Evolutionary conservation across 768 basidiomycete genomes (phyloP), one percentile per base, ranked within the genome.

Genomic region (Boletus edulis): DNA sequence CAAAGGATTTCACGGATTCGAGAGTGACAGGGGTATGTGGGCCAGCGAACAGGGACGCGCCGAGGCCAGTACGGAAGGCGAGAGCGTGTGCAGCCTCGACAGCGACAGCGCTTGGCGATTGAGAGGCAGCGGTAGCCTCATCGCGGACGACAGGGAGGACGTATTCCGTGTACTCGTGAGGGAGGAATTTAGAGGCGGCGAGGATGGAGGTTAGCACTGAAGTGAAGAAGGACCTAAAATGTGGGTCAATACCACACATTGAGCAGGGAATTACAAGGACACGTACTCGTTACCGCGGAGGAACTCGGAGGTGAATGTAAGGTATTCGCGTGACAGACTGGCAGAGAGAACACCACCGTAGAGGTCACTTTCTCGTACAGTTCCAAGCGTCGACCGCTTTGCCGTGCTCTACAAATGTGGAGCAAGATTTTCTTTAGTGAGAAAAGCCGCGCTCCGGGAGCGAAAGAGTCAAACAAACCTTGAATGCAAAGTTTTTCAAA

Each of bases 401-500:
- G 78, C 77, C 35, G 91, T 96, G 75, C 88, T 90, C 96, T 98
- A 39, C 17, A 18, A 17, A 1, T 8, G 13, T 2, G 34, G 34
- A 29, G n/a, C 3, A 24, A 15, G 5, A 17, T 35, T 14, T 35
- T 35, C 5, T 48, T 48, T 27, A 18, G 27, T 56, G 46, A 57
- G 41, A 7, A 20, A 46, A 10, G 17, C 15, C 20, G 34, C 20
- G 12, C 15, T 20, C 2, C 4, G 11, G 3, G 39, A 27, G 10
- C 1, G 5, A 51, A 41, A 52, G 38, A 13, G 6, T 1, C 20
- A 31, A 44, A 67, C 85, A 46, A 62, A 98, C 96, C 89, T 97
- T 98, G 86, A 96, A 98, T 56, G 94, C 89, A 82, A 94, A 98
- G 84, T 94, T 95, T 82, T 97, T 97, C 73, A 98, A 81, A 57